Evolutionary conservation across 2,329 filamentous ascomycete genomes (phyloP).

Genomic region (Verticillium klebahnii): DNA sequence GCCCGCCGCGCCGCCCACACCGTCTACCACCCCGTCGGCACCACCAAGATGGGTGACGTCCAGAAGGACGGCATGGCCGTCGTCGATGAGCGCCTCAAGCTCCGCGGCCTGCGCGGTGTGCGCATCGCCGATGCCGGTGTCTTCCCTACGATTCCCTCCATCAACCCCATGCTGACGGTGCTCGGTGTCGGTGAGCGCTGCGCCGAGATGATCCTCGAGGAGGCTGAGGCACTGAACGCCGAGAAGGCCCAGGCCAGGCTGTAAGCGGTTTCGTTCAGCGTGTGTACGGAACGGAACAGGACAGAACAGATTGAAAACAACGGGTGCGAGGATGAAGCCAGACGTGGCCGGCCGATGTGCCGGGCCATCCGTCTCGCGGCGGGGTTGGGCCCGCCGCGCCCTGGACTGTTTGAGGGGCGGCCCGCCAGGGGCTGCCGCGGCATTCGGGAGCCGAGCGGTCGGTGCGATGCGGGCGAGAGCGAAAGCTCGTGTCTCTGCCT

Average conservation of each 20-base stretch:
- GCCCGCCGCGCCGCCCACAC: slow-evolving; percentile 78
- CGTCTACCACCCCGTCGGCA: slow-evolving; percentile 85
- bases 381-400: background rate
- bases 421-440: background rate
- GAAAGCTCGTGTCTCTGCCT: background rate
- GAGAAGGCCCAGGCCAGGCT: slow-evolving; percentile 5
- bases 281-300: background rate
- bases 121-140: slow-evolving; percentile 83
- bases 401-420: background rate
- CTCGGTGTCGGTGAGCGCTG: slow-evolving; percentile 77
- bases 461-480: background rate
- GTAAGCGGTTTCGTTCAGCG: background rate
- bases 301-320: background rate
- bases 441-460: background rate
- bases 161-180: slow-evolving; percentile 91
- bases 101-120: slow-evolving; percentile 67
- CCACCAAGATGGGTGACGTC: slow-evolving; percentile 83
- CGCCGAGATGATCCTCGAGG: slow-evolving; percentile 76
- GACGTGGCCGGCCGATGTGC: background rate
- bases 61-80: slow-evolving; percentile 66
- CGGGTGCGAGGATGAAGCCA: background rate
- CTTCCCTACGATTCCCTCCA: slow-evolving; percentile 80
- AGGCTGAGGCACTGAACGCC: slow-evolving; percentile 32
- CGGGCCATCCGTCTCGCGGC: background rate
- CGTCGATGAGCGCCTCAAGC: slow-evolving; percentile 69